Evolutionary conservation across 2,329 filamentous ascomycete species (phyloP), one percentile per base, ranked within the genome.

Genomic region (Claviceps maximensis): DNA sequence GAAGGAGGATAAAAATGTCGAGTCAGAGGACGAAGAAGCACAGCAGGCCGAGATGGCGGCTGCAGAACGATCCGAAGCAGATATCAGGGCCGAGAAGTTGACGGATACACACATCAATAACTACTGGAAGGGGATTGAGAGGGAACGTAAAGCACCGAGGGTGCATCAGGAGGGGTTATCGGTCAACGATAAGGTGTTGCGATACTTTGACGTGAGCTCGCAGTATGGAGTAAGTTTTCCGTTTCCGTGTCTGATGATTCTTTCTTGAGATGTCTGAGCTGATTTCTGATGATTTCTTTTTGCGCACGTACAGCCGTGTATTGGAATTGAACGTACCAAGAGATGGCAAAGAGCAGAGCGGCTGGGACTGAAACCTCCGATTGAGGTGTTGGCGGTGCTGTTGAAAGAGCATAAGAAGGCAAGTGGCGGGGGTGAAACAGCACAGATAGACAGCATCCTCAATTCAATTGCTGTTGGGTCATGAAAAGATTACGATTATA

Each of bases 161-260:
- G 82, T 95, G 38, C 93, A 97, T 63, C 89, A 95, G 69, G 69
- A 84, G 61, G 83, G 76, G 2, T 65, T 97, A 59, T 77, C 74
- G 12, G 59, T 86, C 47, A 76, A 85, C 53, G 90, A 97, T 75
- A 95, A 91, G 74, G 82, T 97, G 27, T 69, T 97, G 62, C 76
- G 91, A 57, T 87, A 95, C 66, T 98, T 93, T 69, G 93, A 98
- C 66, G 85, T 95, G 59, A 93, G 84, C 63, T 87, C 80, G 55
- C 87, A 95, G 62, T 98, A 87, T 67, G 93, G 93, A 53, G 89
- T 95, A 80, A 73, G 87, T 82, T 15, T 7, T 33, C 48, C 36
- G 21, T 40, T 2, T 23, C 17, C 8, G n/a, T 23, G 12, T 15
- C 27, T 47, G 9, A 33, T 47, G 27, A 8, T 7, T 15, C 5